Conservation (phyloP, 2,329 filamentous ascomycete genomes). For the Leptographium wingfieldii region DNA sequence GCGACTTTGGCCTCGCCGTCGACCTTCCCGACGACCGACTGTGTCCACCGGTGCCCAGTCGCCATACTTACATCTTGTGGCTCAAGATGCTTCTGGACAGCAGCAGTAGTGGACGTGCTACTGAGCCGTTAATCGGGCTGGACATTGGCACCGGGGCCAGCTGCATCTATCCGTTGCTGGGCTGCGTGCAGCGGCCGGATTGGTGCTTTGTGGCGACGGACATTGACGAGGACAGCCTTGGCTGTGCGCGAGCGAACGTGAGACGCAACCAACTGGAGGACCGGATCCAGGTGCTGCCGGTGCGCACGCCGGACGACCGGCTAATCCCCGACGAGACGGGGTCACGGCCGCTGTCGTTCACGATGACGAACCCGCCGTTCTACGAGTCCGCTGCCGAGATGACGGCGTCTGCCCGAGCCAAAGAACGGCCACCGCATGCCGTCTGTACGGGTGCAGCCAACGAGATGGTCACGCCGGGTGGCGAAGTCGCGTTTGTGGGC, state of each 20-base stretch:
- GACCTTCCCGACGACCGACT: slow-evolving; percentile 65
- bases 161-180: slow-evolving; percentile 80
- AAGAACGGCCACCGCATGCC: slow-evolving; percentile 55
- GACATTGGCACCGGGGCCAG: slow-evolving; percentile 88
- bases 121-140: slow-evolving; percentile 37
- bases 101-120: background rate
- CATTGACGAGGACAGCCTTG: slow-evolving; percentile 58
- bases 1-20: slow-evolving; percentile 61
- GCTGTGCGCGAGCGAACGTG: slow-evolving; percentile 56
- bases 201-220: slow-evolving; percentile 74
- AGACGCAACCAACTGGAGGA: slow-evolving; percentile 48
- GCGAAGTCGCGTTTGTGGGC: slow-evolving; percentile 84
- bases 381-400: slow-evolving; percentile 67
- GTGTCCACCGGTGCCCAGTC: slow-evolving; percentile 68
- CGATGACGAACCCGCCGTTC: slow-evolving; percentile 92
- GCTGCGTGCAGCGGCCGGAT: slow-evolving; percentile 47
- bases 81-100: slow-evolving; percentile 65
- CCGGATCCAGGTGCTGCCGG: slow-evolving; percentile 52
- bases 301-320: slow-evolving; percentile 22
- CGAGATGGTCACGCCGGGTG: slow-evolving; percentile 70
- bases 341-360: slow-evolving; percentile 51
- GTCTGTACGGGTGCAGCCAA: slow-evolving; percentile 63
- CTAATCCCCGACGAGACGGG: slow-evolving; percentile 45
- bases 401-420: slow-evolving; percentile 47
- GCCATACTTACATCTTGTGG: slow-evolving; percentile 87